Evolutionary conservation across 495 filamentous ascomycete species (phyloP).

Genomic region (Trichoderma orchidacearum): DNA sequence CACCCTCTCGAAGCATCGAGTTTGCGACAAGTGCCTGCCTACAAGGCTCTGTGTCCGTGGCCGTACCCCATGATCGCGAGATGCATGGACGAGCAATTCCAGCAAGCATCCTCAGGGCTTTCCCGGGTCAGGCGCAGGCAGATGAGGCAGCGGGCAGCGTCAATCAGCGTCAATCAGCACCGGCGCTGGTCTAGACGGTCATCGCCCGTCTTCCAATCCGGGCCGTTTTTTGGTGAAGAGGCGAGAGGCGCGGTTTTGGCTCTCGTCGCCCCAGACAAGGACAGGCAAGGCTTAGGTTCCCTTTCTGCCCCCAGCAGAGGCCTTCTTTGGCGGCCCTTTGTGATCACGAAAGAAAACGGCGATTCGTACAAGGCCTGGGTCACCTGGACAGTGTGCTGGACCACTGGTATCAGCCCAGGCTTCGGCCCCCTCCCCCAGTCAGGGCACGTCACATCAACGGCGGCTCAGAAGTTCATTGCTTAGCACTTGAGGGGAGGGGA

Average conservation of each 20-base stretch:
- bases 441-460: constrained; percentile 1
- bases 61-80: background rate
- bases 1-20: background rate
- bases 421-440: background rate
- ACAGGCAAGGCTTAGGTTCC: background rate
- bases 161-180: background rate
- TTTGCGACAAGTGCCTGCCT: background rate
- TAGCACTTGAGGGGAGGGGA: background rate
- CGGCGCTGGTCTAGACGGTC: too few species aligned
- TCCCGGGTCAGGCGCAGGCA: background rate
- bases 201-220: too few species aligned
- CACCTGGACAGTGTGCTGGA: background rate
- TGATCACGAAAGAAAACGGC: background rate
- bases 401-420: background rate
- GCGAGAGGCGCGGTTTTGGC: background rate
- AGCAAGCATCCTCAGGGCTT: too few species aligned
- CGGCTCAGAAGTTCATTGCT: background rate
- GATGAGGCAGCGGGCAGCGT: background rate
- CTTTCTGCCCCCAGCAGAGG: too few species aligned
- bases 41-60: background rate
- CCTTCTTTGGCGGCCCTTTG: background rate
- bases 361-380: background rate
- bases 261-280: too few species aligned
- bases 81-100: too few species aligned
- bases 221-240: background rate